Evolutionary conservation across 176 grass and related monocot genomes (phyloP).

Genomic region (Triticum turgidum): DNA sequence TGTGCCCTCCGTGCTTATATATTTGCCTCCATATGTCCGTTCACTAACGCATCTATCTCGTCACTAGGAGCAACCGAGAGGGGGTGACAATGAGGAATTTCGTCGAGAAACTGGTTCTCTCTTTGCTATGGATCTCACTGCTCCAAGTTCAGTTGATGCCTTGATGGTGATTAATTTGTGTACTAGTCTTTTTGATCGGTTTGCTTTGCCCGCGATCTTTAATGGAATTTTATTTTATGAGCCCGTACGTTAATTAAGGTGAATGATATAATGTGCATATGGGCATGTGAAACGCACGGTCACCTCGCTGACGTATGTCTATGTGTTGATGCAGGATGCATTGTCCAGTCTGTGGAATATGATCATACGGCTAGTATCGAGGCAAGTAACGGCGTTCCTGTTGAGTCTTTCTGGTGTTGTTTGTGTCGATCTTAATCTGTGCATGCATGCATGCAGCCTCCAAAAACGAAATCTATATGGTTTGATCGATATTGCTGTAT

Average conservation of each 20-base stretch:
- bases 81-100: constrained; percentile 14
- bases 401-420: neutral
- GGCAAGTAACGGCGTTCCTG: constrained; percentile 24
- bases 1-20: constrained; percentile 15
- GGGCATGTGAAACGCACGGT: too few species aligned
- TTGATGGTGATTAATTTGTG: neutral
- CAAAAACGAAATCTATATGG: neutral
- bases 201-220: neutral
- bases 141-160: constrained; percentile 33
- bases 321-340: neutral
- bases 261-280: too few species aligned
- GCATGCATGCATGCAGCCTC: neutral
- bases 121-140: constrained; percentile 17
- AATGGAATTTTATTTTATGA: neutral
- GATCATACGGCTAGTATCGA: constrained; percentile 54
- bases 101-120: constrained; percentile 29
- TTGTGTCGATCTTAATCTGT: neutral
- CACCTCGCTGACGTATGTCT: neutral
- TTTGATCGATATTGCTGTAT: too few species aligned
- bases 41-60: neutral
- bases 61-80: neutral
- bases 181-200: neutral
- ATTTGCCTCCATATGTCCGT: neutral
- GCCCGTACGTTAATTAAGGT: too few species aligned
- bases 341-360: constrained; percentile 43